Base-by-base conservation (phyloP, 1,284 basidiomycete genomes). In the Sanguinoderma infundibulare region DNA sequence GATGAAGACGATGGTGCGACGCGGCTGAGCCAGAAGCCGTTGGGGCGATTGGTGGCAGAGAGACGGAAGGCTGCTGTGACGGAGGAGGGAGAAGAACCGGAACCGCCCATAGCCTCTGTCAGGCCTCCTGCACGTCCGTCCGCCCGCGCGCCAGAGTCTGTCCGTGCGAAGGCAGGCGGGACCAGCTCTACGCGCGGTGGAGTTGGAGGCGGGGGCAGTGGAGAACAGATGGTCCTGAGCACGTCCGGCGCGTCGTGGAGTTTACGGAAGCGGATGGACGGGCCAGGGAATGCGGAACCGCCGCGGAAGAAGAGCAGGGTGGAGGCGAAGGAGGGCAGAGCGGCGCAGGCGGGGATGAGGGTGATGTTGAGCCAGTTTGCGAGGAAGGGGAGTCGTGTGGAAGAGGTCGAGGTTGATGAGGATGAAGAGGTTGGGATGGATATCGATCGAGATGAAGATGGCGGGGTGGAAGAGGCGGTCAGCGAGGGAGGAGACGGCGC, bases 351-450 rank as follows among this genome's bases (percentile, higher is more conserved):
- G 53, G 76, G 67, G 42, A 74, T 89, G 42, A 76, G 83, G 56
- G 77, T 74, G 50, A 77, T 73, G 47, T 70, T 91, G 57, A 78
- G 75, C 52, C 78, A 75, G 14, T 90, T 86, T 73, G 81, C 85
- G n/a, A 78, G 83, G 59, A 71, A 69, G 24, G 83, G 83, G n/a
- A 83, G 75, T 60, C 76, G 75, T 40, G 36, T 64, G 20, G 54
- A 63, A 2, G 71, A 67, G 3, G 64, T 53, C 12, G 63, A 64
- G 38, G 64, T 55, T 44, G 68, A 67, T 22, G 57, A 63, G 28
- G 65, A 59, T 7, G 61, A 53, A 3, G 66, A 61, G 47, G 49
- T 56, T 1, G 56, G 62, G 20, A 61, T 67, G 46, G 67, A 61
- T 17, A 57, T 65, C 1, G 64, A 61, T 15, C 64, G 59, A 10